Evolutionary conservation across 2,329 filamentous ascomycete species (phyloP).

Genomic region (Diaporthe citrichinensis): DNA sequence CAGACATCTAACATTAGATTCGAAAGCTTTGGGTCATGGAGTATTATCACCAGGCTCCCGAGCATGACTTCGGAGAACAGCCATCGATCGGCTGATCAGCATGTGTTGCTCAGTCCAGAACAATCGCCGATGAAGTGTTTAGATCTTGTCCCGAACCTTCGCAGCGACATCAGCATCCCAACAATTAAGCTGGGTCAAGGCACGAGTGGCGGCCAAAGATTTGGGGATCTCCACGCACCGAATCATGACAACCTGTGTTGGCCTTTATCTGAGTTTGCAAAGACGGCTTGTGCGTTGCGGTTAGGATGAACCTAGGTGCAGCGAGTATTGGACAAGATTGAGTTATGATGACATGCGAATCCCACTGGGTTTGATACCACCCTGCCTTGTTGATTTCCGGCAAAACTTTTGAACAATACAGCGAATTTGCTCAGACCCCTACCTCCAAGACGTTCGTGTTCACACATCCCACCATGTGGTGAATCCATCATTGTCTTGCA

Average conservation of each 20-base stretch:
- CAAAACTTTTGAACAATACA: not conserved
- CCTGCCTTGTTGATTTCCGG: not conserved
- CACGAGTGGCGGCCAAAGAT: not conserved
- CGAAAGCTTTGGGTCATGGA: not conserved
- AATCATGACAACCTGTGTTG: not conserved
- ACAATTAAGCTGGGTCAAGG: not conserved
- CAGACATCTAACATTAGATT: not conserved
- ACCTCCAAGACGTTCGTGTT: not conserved
- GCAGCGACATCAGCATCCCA: not conserved
- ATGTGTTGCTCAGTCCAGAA: not conserved
- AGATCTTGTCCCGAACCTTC: not conserved
- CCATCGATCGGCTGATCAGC: not conserved
- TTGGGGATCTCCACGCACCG: not conserved
- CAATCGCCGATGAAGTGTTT: not conserved
- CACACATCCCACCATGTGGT: fast-evolving
- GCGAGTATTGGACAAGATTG: not conserved
- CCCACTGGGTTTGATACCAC: not conserved
- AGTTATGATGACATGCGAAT: slow-evolving; percentile 2
- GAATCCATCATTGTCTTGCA: no score
- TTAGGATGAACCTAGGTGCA: not conserved
- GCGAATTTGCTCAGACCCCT: not conserved
- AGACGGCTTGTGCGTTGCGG: slow-evolving; percentile 2
- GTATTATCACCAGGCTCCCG: not conserved
- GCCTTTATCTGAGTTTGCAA: not conserved
- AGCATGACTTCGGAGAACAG: not conserved